Conservation (phyloP, 768 basidiomycete genomes). For the Leccinum imitatum region DNA sequence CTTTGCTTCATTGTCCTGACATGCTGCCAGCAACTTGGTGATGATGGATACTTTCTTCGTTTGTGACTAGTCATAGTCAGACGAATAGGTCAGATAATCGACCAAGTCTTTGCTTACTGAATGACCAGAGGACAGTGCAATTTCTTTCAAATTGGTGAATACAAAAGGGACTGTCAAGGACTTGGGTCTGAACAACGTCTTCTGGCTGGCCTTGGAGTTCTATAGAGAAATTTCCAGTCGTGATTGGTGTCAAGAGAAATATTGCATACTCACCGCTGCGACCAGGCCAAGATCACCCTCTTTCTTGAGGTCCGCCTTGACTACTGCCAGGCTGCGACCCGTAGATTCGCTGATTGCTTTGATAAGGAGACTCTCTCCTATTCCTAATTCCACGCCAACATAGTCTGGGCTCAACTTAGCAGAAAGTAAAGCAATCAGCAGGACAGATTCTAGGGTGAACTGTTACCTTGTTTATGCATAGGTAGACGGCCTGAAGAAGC, state of each 20-base stretch:
- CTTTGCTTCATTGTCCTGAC: conserved; percentile 90
- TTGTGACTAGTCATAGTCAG: conserved; percentile 65
- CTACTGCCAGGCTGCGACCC: conserved; percentile 75
- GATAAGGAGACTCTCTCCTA: conserved; percentile 90
- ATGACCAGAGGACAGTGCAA: conserved; percentile 82
- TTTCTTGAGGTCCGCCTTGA: conserved; percentile 91
- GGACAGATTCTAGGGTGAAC: background rate
- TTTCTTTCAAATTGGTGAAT: conserved; percentile 87
- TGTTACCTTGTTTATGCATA: conserved; percentile 93
- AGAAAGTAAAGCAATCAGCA: background rate
- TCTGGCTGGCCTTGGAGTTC: conserved; percentile 93
- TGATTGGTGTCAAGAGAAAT: background rate
- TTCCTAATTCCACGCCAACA: conserved; percentile 90
- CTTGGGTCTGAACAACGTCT: conserved; percentile 92
- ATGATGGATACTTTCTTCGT: conserved; percentile 93
- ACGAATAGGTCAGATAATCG: background rate
- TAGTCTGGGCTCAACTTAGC: conserved; percentile 90
- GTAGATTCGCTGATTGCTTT: conserved; percentile 96
- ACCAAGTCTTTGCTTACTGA: conserved; percentile 48
- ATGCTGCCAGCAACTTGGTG: conserved; percentile 89
- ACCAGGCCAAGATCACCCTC: conserved; percentile 96
- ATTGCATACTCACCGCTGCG: conserved; percentile 68
- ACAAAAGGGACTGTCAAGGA: conserved; percentile 85
- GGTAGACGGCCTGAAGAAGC: conserved; percentile 86
- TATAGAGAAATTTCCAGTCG: conserved; percentile 30